phyloP scores from a whole-genome alignment of 1,284 basidiomycete genomes.

The Leccinum subrobustum region DNA sequence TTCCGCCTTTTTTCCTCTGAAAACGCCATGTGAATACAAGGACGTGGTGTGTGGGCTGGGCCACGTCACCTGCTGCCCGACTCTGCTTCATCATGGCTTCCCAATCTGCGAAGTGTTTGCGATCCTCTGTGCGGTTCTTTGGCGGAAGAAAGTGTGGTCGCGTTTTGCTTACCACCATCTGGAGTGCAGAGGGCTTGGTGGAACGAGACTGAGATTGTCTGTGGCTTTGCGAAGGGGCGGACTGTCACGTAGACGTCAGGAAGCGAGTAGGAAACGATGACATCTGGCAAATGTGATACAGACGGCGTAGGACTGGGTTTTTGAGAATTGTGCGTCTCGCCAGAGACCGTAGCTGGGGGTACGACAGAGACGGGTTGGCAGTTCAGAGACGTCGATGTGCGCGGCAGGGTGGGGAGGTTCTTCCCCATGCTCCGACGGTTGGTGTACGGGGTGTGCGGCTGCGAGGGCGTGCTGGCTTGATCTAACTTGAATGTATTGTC shows the following conservation, averaged over 20 bases:
- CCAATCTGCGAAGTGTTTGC: constrained; percentile 86
- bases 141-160: constrained; percentile 86
- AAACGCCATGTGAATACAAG: constrained; percentile 9
- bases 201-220: constrained; percentile 51
- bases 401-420: constrained; percentile 37
- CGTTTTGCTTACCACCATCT: constrained; percentile 76
- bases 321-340: background rate
- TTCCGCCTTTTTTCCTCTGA: constrained; percentile 69
- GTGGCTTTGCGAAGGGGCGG: constrained; percentile 33
- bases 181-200: constrained; percentile 62
- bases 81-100: constrained; percentile 89
- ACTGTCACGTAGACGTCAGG: constrained; percentile 3
- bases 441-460: background rate
- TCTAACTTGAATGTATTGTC: constrained; percentile 23
- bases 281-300: constrained; percentile 9
- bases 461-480: background rate
- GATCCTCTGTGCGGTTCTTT: constrained; percentile 78
- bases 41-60: background rate
- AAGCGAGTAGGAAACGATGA: constrained; percentile 7
- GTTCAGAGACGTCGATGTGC: constrained; percentile 45
- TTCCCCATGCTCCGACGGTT: background rate
- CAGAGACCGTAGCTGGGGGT: constrained; percentile 1
- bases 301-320: constrained; percentile 8
- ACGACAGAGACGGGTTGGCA: constrained; percentile 23
- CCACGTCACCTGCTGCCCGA: constrained; percentile 58